Base-by-base conservation (phyloP, 2,329 filamentous ascomycete genomes). In the Microcyclospora tardicrescens region DNA sequence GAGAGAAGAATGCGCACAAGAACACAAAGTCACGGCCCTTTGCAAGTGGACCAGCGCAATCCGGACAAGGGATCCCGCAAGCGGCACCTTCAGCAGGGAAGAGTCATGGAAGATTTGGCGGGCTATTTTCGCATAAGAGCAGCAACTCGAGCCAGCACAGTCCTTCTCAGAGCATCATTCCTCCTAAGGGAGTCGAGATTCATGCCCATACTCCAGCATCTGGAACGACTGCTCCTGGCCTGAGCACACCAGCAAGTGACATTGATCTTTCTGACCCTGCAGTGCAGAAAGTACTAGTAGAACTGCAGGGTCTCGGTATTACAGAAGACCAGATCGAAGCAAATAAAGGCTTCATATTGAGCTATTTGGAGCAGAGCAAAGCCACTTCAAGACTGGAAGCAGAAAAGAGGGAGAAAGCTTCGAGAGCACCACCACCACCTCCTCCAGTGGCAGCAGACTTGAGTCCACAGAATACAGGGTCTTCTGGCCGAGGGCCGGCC, bases 1-100 rank as follows among this genome's bases (percentile, higher is more conserved):
- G 87, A 48, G 87, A 96, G 65, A 95, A 93, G 73, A 87, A 89
- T 64, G 89, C 86, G 31, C 89, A 81, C 65, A 93, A 93, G 66
- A 78, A 80, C 45, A 95, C 87, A 2, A 78, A 70, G 59, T 72
- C 77, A 45, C 89, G 82, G 28, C 80, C 83, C 0, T 94, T 94
- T 93, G 49, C 49, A 6, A 45, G 42, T 36, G 52, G 52, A 2
- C 47, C 50, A 13, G 41, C 45, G 31, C 50, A 50, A 40, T 41
- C 37, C 11, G 40, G 41, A 16, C 35, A 47, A 37, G 33, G 42
- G 36, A 15, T 35, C 28, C 44, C 43, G 37, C 38, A 42, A 42
- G 37, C 42, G 24, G 39, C 47, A 40, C 41, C 39, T 37, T 30
- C 37, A 10, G 33, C 32, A 12, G 45, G 43, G 15, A 42, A 40